phyloP scores from a whole-genome alignment of 2,329 filamentous ascomycete species.

The Diaporthe vaccinii region DNA sequence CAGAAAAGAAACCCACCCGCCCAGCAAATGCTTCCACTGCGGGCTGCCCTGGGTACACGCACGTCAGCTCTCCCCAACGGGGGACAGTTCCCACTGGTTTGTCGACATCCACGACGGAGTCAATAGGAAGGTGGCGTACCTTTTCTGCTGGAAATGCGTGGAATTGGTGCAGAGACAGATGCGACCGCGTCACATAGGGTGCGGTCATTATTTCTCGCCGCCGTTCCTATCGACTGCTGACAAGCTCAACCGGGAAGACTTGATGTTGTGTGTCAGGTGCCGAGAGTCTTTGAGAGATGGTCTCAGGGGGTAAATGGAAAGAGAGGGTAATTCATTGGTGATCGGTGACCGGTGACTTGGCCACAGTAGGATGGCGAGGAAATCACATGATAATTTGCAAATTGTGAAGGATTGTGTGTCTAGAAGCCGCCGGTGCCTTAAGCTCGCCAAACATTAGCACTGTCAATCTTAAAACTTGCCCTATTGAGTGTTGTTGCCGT shows the following conservation, averaged over 20 bases:
- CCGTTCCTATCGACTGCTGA: background rate
- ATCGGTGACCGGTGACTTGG: background rate
- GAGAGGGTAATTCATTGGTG: background rate
- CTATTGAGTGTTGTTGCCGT: background rate
- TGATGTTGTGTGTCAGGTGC: conserved; percentile 14
- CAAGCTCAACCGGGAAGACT: background rate
- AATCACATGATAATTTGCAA: background rate
- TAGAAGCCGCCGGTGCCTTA: too few relatives aligned
- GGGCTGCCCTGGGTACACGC: conserved; percentile 23
- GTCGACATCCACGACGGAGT: conserved; percentile 36
- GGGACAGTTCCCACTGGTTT: conserved; percentile 38
- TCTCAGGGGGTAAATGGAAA: background rate
- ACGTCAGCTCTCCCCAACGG: background rate
- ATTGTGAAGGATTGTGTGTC: too few relatives aligned
- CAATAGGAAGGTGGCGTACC: conserved; percentile 33
- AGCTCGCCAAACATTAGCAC: background rate
- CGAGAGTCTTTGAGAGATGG: background rate
- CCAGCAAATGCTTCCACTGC: conserved; percentile 36
- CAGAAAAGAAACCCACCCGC: background rate
- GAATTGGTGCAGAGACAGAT: conserved; percentile 22
- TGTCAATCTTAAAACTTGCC: too few relatives aligned
- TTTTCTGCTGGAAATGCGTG: conserved; percentile 38
- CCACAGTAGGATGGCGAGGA: background rate
- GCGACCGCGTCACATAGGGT: conserved; percentile 27
- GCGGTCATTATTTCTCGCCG: conserved; percentile 29